Conservation (phyloP, 23 red algal genomes). For the Gracilaria caudata region DNA sequence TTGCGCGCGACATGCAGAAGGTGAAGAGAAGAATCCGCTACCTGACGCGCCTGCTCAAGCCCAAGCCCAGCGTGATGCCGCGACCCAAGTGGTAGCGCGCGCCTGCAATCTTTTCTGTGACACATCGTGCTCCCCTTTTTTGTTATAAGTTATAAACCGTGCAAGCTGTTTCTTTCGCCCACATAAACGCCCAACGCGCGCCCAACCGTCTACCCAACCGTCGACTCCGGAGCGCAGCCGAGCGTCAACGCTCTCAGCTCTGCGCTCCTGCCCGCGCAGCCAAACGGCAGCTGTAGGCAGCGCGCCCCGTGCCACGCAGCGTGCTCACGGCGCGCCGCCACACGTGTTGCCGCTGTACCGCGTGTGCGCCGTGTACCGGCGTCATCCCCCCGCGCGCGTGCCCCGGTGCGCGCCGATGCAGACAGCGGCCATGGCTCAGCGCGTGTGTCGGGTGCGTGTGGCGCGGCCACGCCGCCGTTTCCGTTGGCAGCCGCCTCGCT, state of each 20-base stretch:
- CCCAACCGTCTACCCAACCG: no score
- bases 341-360: neutral
- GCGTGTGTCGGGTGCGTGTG: neutral
- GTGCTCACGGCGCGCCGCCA: no score
- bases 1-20: neutral
- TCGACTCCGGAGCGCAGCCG: no score
- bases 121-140: neutral
- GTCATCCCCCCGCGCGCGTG: neutral
- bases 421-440: neutral
- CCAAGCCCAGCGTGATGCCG: slow-evolving; percentile 21
- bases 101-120: no score
- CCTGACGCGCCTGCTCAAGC: neutral
- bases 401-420: neutral
- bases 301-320: no score
- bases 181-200: no score
- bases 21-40: neutral
- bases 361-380: neutral
- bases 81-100: neutral
- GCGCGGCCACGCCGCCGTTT: neutral
- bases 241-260: no score
- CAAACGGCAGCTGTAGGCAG: no score
- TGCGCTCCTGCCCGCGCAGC: no score
- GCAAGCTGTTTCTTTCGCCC: no score
- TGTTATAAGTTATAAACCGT: neutral
- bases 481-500: neutral